Conservation (phyloP, 495 filamentous ascomycete genomes). For the Polyplosphaeria fusca region DNA sequence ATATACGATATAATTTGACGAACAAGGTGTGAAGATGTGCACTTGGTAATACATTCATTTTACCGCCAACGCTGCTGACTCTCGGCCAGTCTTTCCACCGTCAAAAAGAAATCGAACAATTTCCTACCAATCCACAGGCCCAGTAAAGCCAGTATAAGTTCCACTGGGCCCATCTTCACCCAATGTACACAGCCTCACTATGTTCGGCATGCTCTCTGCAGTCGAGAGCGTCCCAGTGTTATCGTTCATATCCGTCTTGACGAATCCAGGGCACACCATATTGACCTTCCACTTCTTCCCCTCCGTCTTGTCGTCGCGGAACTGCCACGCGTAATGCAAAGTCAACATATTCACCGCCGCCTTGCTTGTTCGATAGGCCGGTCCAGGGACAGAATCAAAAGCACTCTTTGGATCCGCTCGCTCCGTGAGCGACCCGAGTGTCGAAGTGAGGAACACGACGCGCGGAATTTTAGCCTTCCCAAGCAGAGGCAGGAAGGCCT, state of each 20-base stretch:
- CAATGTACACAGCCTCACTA: slow-evolving; percentile 5
- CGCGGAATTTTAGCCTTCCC: neutral
- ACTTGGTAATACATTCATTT: too few relatives aligned
- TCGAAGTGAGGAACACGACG: slow-evolving; percentile 8
- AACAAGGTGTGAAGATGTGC: too few relatives aligned
- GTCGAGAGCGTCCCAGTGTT: neutral
- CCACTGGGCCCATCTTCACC: slow-evolving; percentile 9
- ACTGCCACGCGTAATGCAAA: neutral
- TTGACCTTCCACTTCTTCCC: slow-evolving; percentile 14
- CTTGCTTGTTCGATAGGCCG: slow-evolving; percentile 4
- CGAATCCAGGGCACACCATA: slow-evolving; percentile 4
- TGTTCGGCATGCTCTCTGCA: slow-evolving; percentile 4
- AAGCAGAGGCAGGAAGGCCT: slow-evolving; percentile 14
- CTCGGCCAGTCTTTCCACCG: too few relatives aligned
- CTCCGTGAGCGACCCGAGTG: slow-evolving; percentile 3
- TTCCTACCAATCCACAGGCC: slow-evolving; percentile 8
- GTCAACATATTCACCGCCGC: slow-evolving; percentile 7
- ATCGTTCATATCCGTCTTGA: slow-evolving; percentile 4
- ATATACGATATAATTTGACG: too few relatives aligned
- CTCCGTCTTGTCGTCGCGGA: neutral
- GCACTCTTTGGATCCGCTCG: neutral
- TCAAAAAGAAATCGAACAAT: too few relatives aligned
- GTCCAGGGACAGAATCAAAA: neutral
- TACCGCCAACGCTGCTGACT: too few relatives aligned
- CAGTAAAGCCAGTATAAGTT: slow-evolving; percentile 2